phyloP scores from a whole-genome alignment of 495 filamentous ascomycete species.

The Aspergillus avenaceus region DNA sequence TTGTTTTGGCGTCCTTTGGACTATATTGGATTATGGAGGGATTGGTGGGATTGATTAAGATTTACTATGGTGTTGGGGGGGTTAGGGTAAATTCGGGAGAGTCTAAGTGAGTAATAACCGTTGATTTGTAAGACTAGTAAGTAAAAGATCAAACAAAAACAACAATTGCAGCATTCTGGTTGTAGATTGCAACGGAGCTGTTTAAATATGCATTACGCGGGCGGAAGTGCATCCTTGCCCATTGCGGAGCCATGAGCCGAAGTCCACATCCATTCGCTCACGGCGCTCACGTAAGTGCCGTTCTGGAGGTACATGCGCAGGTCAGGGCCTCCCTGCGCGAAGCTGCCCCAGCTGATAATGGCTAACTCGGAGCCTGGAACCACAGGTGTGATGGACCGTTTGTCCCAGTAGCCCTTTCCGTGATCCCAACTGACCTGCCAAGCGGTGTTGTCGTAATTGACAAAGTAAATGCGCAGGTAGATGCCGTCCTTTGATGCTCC shows the following conservation, averaged over 20 bases:
- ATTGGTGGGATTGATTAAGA: no score
- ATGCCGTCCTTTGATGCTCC: background rate
- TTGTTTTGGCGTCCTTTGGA: no score
- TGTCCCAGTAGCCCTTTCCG: constrained; percentile 8
- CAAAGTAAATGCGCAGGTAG: constrained; percentile 10
- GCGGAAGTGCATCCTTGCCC: constrained; percentile 11
- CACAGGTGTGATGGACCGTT: constrained; percentile 4
- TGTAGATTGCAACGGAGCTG: no score
- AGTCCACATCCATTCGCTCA: constrained; percentile 11
- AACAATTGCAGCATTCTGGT: no score
- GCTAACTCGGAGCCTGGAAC: constrained; percentile 14
- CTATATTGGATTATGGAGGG: no score
- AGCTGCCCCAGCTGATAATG: constrained; percentile 9
- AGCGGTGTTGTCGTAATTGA: background rate
- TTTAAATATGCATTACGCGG: constrained; percentile 13
- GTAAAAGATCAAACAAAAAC: no score
- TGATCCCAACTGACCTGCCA: background rate
- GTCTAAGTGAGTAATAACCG: no score
- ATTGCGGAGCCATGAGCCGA: constrained; percentile 4
- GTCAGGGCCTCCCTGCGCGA: background rate
- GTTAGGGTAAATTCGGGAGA: no score
- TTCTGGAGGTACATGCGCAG: constrained; percentile 19
- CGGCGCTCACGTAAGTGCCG: constrained; percentile 11
- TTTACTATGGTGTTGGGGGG: no score
- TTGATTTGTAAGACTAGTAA: no score